Conservation (phyloP, 768 basidiomycete genomes). For the Mycena galericulata region DNA sequence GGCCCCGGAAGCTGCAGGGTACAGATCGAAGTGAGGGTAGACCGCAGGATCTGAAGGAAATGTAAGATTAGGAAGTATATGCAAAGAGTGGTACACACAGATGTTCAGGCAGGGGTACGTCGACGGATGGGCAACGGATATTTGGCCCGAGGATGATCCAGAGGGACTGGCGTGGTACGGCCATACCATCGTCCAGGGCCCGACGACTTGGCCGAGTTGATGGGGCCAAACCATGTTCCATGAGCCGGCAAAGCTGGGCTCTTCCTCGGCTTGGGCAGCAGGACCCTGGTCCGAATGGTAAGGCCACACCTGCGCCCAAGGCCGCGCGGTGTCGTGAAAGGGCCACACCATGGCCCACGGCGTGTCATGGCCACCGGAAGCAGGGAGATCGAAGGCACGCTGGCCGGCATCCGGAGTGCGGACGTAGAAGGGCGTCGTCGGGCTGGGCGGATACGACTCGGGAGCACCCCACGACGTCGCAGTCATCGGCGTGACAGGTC, state of each 20-base stretch:
- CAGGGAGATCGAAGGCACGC: constrained; percentile 45
- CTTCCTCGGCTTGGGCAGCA: neutral
- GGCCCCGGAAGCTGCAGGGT: constrained; percentile 38
- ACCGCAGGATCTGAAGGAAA: constrained; percentile 39
- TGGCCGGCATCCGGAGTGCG: constrained; percentile 56
- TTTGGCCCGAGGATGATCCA: neutral
- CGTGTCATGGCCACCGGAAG: constrained; percentile 21
- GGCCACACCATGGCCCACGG: constrained; percentile 51
- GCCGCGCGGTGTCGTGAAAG: constrained; percentile 35
- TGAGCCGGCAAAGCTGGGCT: neutral
- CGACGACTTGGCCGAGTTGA: neutral
- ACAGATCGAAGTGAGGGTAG: constrained; percentile 50
- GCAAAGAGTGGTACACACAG: neutral
- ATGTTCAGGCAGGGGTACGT: constrained; percentile 27
- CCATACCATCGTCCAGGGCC: constrained; percentile 32
- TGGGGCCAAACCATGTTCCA: constrained; percentile 36
- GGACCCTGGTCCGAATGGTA: constrained; percentile 31
- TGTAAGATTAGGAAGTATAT: neutral
- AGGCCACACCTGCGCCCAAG: constrained; percentile 51
- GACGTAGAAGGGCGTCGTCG: constrained; percentile 49
- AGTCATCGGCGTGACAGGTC: constrained; percentile 57
- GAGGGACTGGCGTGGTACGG: constrained; percentile 16
- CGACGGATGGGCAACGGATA: constrained; percentile 27
- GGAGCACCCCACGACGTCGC: constrained; percentile 65
- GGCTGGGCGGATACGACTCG: constrained; percentile 54